Evolutionary conservation across 2,329 filamentous ascomycete species (phyloP).

Genomic region (Arachnomyces sp.): DNA sequence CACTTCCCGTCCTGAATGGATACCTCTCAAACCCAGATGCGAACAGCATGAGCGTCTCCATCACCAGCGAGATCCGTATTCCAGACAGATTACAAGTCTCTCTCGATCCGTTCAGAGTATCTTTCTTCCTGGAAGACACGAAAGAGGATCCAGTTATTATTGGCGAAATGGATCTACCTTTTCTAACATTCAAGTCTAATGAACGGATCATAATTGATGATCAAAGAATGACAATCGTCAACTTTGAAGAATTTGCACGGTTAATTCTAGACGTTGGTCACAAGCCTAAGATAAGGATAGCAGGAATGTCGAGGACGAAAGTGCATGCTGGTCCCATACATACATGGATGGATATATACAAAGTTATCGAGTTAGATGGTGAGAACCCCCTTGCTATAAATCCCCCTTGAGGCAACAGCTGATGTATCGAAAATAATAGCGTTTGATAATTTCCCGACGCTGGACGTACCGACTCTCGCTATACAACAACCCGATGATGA

Average conservation of each 20-base stretch:
- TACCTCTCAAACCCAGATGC: neutral
- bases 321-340: neutral
- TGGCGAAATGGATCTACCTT: neutral
- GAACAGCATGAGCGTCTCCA: neutral
- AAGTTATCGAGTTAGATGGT: slow-evolving; percentile 1
- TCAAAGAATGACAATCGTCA: neutral
- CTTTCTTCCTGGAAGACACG: slow-evolving; percentile 3
- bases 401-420: too few relatives aligned
- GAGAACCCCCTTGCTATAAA: neutral
- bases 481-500: slow-evolving; percentile 1
- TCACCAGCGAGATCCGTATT: slow-evolving; percentile 1
- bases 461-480: neutral
- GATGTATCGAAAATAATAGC: neutral
- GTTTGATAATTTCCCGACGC: slow-evolving; percentile 1
- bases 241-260: slow-evolving; percentile 3
- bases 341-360: slow-evolving; percentile 4
- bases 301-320: slow-evolving; percentile 2
- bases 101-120: slow-evolving; percentile 1
- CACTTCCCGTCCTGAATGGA: slow-evolving; percentile 1
- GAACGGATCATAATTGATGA: neutral
- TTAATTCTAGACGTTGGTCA: neutral
- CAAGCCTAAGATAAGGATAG: neutral
- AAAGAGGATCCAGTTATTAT: neutral
- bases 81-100: slow-evolving; percentile 3
- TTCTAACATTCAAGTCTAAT: slow-evolving; percentile 1